These are phyloP conservation scores for Diutina sp. DNA, from an alignment of 1,139 yeast species.

Conservation along the genomic window DNA sequence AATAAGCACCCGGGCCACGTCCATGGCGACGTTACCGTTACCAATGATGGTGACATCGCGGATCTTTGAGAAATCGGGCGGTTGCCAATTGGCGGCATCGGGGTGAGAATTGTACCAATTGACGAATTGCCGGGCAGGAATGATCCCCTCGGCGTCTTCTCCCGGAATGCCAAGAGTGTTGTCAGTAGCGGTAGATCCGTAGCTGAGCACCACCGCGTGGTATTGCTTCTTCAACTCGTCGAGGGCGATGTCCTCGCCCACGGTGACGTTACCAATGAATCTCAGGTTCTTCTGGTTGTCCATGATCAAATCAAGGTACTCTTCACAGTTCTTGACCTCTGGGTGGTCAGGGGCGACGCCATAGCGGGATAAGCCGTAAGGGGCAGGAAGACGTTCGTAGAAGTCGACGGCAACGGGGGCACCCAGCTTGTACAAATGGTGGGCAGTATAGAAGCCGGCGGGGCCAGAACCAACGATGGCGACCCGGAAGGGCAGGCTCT, in stretches of 20 bases:
- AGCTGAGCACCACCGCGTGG: slow-evolving; percentile 1
- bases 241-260: slow-evolving; percentile 45
- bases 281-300: slow-evolving; percentile 28
- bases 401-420: slow-evolving; percentile 39
- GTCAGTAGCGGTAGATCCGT: slow-evolving; percentile 27
- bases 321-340: slow-evolving; percentile 85
- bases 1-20: slow-evolving; percentile 69
- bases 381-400: slow-evolving; percentile 78
- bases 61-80: slow-evolving; percentile 47
- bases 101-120: slow-evolving; percentile 97
- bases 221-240: slow-evolving; percentile 21
- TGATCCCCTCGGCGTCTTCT: slow-evolving; percentile 46
- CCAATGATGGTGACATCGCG: slow-evolving; percentile 76
- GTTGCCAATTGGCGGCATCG: slow-evolving; percentile 16
- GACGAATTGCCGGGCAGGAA: slow-evolving; percentile 80
- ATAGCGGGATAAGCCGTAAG: slow-evolving; percentile 80
- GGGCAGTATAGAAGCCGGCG: slow-evolving; percentile 87
- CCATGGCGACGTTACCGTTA: slow-evolving; percentile 95
- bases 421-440: slow-evolving; percentile 43
- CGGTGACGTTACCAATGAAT: slow-evolving; percentile 63
- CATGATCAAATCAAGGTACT: slow-evolving; percentile 59
- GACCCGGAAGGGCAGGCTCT: slow-evolving; percentile 10
- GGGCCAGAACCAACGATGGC: slow-evolving; percentile 96
- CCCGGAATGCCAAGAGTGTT: slow-evolving; percentile 49
- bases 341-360: slow-evolving; percentile 99